Evolutionary conservation across 2,329 filamentous ascomycete genomes (phyloP), one percentile per base, ranked within the genome.

Genomic region (Fusarium sterilihyphosum): DNA sequence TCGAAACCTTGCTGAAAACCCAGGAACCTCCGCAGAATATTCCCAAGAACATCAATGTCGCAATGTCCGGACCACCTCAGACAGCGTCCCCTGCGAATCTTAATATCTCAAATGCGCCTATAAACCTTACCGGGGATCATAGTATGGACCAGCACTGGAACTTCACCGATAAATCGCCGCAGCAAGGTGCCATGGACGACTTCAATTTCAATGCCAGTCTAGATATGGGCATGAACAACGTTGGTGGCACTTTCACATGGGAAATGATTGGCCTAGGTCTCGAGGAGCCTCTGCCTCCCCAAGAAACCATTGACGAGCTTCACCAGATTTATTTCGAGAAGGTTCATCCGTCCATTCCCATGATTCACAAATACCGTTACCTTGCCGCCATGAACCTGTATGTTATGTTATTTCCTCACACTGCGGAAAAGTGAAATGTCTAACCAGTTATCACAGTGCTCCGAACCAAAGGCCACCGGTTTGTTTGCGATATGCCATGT

Each of bases 241-340:
- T 87, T 63, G 86, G 86, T 65, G 86, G 82, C 67, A 90, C 87
- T 69, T 92, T 94, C 75, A 92, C 92, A 1, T 98, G 94, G 95
- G 95, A 98, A 77, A 90, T 91, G 86, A 88, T 91, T 74, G 88
- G 88, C 2, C 78, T 91, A 22, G 88, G 88, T 8, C 81, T 91
- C 22, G 88, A 91, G 72, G 89, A 91, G 76, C 89, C 89, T 58
- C 78, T 91, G 40, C 89, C 89, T 2, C 85, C 87, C 0, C 88
- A 90, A 74, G 87, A 89, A 53, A 90, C 88, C 8, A 90, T 98
- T 73, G 93, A 98, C 78, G 95, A 98, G 79, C 85, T 99, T 90
- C 92, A 97, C 78, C 89, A 93, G 77, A 91, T 96, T 33, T 99
- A 93, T 83, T 98, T 98, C 80, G 91, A 95, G 65, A 98, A 97